Evolutionary conservation across 139 green algal genomes (phyloP).

Genomic region (Raphidocelis subcapitata): DNA sequence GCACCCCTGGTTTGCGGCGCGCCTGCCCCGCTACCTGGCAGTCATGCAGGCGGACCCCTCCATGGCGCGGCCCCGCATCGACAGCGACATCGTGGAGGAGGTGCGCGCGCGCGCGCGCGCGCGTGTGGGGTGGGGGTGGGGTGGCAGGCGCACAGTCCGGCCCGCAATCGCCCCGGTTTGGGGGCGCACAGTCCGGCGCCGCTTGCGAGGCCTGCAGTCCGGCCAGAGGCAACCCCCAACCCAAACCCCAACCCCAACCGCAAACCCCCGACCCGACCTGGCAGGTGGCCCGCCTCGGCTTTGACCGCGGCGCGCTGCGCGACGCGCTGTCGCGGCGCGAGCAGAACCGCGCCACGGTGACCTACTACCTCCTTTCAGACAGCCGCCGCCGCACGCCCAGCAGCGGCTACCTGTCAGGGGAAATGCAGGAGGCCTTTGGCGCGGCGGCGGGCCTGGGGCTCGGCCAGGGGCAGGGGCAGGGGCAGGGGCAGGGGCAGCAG

Average conservation of each 20-base stretch:
- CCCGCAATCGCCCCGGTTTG: too few species aligned
- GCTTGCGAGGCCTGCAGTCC: too few species aligned
- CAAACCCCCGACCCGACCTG: too few species aligned
- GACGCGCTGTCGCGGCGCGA: constrained; percentile 62
- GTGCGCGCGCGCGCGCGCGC: too few species aligned
- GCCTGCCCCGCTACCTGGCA: constrained; percentile 96
- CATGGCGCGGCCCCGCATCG: constrained; percentile 33
- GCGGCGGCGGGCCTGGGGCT: background rate
- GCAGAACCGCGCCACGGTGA: constrained; percentile 96
- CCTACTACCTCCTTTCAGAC: constrained; percentile 94
- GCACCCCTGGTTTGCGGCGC: constrained; percentile 94
- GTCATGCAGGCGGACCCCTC: constrained; percentile 76
- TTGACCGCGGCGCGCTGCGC: constrained; percentile 69
- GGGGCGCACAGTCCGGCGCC: too few species aligned
- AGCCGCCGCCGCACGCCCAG: constrained; percentile 65
- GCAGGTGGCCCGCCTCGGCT: constrained; percentile 84
- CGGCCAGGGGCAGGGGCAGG: background rate
- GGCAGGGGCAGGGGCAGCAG: background rate
- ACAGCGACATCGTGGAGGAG: constrained; percentile 82
- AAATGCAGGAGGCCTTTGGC: constrained; percentile 26
- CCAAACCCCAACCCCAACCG: too few species aligned
- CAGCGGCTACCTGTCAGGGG: constrained; percentile 34
- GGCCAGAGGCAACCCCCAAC: too few species aligned
- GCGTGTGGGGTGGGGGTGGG: too few species aligned
- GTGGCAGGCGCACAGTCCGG: too few species aligned